Base-by-base conservation (phyloP, 2,329 filamentous ascomycete species). In the Nigrograna mackinnonii region DNA sequence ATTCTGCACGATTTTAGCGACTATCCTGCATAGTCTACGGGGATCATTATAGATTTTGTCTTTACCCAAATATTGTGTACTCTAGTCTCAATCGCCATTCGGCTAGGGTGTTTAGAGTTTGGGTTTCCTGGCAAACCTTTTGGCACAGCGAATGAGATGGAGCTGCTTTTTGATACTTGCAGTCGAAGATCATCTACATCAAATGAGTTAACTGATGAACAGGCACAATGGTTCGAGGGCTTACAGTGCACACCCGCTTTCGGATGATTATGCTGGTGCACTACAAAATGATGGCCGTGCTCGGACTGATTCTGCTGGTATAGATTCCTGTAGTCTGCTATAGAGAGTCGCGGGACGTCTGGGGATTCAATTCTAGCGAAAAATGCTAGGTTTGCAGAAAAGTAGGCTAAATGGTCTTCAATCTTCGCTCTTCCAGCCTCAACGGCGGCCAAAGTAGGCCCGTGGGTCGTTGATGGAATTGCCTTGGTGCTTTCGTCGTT, bases 231-330 rank as follows among this genome's bases (percentile, higher is more conserved):
- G n/a, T n/a, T n/a, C n/a, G n/a, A n/a, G n/a, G n/a, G n/a, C 32
- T 26, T 49, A 58, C 51, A 87, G 59, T 86, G 82, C 1, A 77
- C 76, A 18, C 85, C 84, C 7, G 85, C 83, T 32, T 86, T 63
- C 2, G 85, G 86, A 58, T 89, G 85, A 57, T 87, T 84, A 59
- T 89, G 85, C 58, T 89, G 85, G 61, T 89, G 84, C 26, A 89
- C 76, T 38, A 89, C 80, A 57, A 88, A 89, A 26, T 73, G 68
- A 17, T 66, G 64, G 6, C 79, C 78, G 32, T 73, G 46, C 0
- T 60, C 41, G 43, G 74, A 66, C 37, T 71, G 61, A 49, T 79
- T 79, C 9, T 69, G 62, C n/a, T 56, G 54, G 54, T 80, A 82
- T 2, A 81, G 58, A 3, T 67, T 55, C 18, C 59, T 45, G 62